Percentiles rank a stretch among this genome's conserved stretches.
Conservation (phyloP, 2,329 filamentous ascomycete genomes). For the Lojkania enalia region DNA sequence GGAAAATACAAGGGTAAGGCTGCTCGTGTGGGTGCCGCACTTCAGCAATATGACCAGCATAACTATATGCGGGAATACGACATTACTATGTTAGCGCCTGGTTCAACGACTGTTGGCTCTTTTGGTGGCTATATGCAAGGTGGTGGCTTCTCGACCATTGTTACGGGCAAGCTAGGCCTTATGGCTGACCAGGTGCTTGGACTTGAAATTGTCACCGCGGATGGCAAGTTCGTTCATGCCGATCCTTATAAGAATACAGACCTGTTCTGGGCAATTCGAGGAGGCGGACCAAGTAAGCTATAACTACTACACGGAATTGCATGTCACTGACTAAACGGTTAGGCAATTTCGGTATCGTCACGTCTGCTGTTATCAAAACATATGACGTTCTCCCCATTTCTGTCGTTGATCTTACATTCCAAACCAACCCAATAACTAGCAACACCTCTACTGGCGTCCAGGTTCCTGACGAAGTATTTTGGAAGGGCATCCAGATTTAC, state of each 20-base stretch:
- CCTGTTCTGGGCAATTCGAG: conserved; percentile 35
- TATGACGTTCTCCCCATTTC: conserved; percentile 27
- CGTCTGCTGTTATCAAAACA: conserved; percentile 32
- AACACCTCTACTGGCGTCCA: conserved; percentile 18
- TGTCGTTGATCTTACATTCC: conserved; percentile 33
- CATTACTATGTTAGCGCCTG: conserved; percentile 27
- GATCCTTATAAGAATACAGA: conserved; percentile 27
- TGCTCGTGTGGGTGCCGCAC: conserved; percentile 26
- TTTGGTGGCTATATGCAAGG: conserved; percentile 46
- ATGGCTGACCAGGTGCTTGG: conserved; percentile 33
- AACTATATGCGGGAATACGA: conserved; percentile 22
- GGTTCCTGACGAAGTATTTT: conserved; percentile 30
- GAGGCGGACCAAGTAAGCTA: conserved; percentile 32
- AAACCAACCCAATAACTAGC: conserved; percentile 24
- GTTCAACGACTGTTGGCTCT: conserved; percentile 52
- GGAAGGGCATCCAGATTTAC: conserved; percentile 23
- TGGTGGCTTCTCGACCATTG: conserved; percentile 56
- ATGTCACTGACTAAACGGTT: conserved; percentile 3
- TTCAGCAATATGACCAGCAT: conserved; percentile 30
- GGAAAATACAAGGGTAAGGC: conserved; percentile 31
- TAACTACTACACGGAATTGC: neutral
- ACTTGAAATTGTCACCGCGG: conserved; percentile 29
- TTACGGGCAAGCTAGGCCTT: conserved; percentile 50
- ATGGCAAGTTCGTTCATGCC: conserved; percentile 30
- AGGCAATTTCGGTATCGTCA: conserved; percentile 37